Evolutionary conservation across 768 basidiomycete species (phyloP), one percentile per base, ranked within the genome.

Genomic region (Boletus subcaerulescens): DNA sequence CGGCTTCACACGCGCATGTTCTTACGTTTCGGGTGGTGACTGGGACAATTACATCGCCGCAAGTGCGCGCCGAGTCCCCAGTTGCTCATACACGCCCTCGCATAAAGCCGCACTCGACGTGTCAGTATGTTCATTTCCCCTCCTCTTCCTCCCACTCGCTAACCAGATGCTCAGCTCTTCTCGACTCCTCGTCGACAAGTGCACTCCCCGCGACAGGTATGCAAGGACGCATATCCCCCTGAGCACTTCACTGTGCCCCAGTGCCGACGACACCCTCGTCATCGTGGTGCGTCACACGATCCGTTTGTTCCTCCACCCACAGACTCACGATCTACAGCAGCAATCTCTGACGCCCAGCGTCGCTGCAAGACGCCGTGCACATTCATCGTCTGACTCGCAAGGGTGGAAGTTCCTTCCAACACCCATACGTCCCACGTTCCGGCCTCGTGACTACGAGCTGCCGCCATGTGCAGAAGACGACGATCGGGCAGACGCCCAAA

Each of bases 131-230:
- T 44, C n/a, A 46, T 38, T 18, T 50, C 31, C 45, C 29, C 29
- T 49, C 39, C 22, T 29, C 33, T 41, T 40, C 41, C 51, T 43
- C 42, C 38, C 39, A 40, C 40, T 45, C 39, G 41, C 46, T 40
- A 46, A 45, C 60, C 26, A 45, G 7, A 63, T 67, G 53, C 15
- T 62, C 50, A 63, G 48, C 24, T 17, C 66, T 29, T 55, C 71
- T 17, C 62, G 69, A 53, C 66, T 68, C 35, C 58, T 71, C 38
- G 65, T 71, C 41, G 69, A 71, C 53, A 69, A 69, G 56, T 71
- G 69, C 39, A 72, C 69, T 2, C 69, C 69, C 9, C 71, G 69
- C 15, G 69, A 71, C 48, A 69, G 61, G 62, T 71, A 69, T 57
- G 69, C 69, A 24, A 53, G 63, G 53, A 71, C 71, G 2, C 67